Percentiles rank a stretch among this genome's conserved stretches.
These are phyloP conservation scores for Penicillium sp. DNA, from an alignment of 2,329 filamentous ascomycete species.

Conservation along the genomic window DNA sequence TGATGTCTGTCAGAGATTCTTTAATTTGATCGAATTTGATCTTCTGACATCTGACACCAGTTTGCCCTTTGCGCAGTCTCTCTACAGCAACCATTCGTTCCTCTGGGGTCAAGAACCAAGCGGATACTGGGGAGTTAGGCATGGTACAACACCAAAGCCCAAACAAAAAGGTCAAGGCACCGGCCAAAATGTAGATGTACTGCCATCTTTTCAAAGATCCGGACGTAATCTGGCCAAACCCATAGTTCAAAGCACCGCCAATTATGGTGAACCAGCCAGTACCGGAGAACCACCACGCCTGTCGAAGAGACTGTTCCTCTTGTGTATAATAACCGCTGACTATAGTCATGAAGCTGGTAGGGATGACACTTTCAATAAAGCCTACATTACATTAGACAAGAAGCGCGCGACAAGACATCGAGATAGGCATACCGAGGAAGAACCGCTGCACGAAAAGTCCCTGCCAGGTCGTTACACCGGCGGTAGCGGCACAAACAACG, in stretches of 20 bases:
- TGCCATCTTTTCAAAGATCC: conserved; percentile 63
- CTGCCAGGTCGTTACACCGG: conserved; percentile 61
- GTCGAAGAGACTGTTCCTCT: conserved; percentile 61
- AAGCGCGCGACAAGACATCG: rapidly evolving
- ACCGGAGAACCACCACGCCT: conserved; percentile 66
- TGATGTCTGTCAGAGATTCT: conserved; percentile 60
- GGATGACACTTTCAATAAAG: conserved; percentile 63
- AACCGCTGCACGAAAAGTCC: conserved; percentile 66
- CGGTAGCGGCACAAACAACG: conserved; percentile 65
- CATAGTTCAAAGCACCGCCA: conserved; percentile 65
- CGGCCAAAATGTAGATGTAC: conserved; percentile 68
- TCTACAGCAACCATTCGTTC: conserved; percentile 66
- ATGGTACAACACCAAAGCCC: conserved; percentile 64
- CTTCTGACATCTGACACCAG: conserved; percentile 60
- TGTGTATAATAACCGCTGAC: conserved; percentile 65
- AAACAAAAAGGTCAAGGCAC: conserved; percentile 62
- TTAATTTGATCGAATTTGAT: conserved; percentile 61
- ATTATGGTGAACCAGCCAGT: conserved; percentile 60
- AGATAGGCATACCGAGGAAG: conserved; percentile 47
- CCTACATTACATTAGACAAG: conserved; percentile 25
- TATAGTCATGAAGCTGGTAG: conserved; percentile 66
- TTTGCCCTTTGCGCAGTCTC: conserved; percentile 61
- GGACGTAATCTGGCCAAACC: conserved; percentile 61
- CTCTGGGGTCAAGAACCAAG: conserved; percentile 65
- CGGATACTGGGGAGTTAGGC: conserved; percentile 64